phyloP scores from a whole-genome alignment of 805 yeast genomes.

The Saccharomycopsis fermentans region DNA sequence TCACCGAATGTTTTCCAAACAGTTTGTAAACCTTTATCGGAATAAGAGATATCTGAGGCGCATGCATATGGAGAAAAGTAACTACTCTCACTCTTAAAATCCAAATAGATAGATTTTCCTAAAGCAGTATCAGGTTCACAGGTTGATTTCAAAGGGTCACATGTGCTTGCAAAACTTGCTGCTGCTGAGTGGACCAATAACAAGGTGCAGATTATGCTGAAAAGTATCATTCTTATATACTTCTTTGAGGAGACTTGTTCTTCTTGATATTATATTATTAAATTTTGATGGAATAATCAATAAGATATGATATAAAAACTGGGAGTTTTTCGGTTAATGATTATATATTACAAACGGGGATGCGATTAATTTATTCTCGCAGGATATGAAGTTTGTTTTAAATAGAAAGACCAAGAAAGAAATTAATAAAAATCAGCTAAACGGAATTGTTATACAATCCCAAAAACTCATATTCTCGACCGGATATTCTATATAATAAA shows the following conservation, averaged over 20 bases:
- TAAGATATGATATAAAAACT: too few relatives aligned
- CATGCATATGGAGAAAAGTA: conserved; percentile 24
- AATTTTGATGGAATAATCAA: too few relatives aligned
- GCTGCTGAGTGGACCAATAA: neutral
- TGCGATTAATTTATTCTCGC: too few relatives aligned
- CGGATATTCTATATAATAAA: neutral
- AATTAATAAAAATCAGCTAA: too few relatives aligned
- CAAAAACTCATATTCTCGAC: neutral
- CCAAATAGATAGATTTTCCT: conserved; percentile 35
- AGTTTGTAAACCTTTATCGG: conserved; percentile 39
- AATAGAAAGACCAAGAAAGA: too few relatives aligned
- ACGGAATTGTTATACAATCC: too few relatives aligned
- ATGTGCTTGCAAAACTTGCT: conserved; percentile 14
- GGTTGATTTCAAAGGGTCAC: conserved; percentile 14
- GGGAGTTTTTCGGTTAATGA: too few relatives aligned
- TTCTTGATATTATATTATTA: too few relatives aligned
- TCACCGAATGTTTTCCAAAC: conserved; percentile 42
- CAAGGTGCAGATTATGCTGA: neutral
- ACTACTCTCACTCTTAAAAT: conserved; percentile 33
- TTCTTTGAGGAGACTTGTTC: too few relatives aligned
- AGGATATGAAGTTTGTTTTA: too few relatives aligned
- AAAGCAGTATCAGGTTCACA: conserved; percentile 40
- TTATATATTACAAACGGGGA: too few relatives aligned
- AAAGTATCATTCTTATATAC: neutral
- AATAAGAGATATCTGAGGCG: conserved; percentile 29